Evolutionary conservation across 2,329 filamentous ascomycete species (phyloP), one percentile per base, ranked within the genome.

Genomic region (Alternaria sp.): DNA sequence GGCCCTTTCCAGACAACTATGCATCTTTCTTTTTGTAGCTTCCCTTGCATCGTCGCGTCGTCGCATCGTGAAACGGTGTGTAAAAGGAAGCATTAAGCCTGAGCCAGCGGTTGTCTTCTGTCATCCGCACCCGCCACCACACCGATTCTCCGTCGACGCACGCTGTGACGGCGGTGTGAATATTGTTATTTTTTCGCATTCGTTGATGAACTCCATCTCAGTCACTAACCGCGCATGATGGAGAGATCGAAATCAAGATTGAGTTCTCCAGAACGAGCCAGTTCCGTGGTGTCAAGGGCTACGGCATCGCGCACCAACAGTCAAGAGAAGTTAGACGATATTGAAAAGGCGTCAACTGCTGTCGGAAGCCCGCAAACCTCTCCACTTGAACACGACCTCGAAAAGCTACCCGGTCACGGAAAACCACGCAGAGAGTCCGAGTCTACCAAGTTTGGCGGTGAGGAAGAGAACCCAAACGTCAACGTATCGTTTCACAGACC

Each of bases 381-480:
- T 14, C 62, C 71, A 46, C 65, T 67, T 63, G 73, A 75, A 31
- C 29, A 56, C 67, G 24, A 61, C 50, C 45, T 75, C 44, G 74
- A 72, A 46, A 74, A 73, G 45, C 49, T 67, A 17, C 71, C 70
- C 6, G 58, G 58, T 45, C 58, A 55, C 34, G 72, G 71, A 14
- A 66, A 69, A 37, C 67, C 69, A 17, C 69, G 71, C 28, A 63
- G 68, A 41, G 72, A 76, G 11, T 69, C 68, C 4, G 73, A 71
- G 39, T 69, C 70, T 24, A 69, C 74, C 51, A 72, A 73, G 29
- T 75, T 78, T 42, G 76, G 78, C 40, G 77, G 76, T n/a, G 78
- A 78, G 56, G 77, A 80, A 42, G 78, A 79, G 54, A 76, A 80
- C 34, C 76, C 76, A 10, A 71, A 75, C 24, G 70, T 77, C 33